Base-by-base conservation (phyloP, 306 rosid genomes). In the Castanea crenata region DNA sequence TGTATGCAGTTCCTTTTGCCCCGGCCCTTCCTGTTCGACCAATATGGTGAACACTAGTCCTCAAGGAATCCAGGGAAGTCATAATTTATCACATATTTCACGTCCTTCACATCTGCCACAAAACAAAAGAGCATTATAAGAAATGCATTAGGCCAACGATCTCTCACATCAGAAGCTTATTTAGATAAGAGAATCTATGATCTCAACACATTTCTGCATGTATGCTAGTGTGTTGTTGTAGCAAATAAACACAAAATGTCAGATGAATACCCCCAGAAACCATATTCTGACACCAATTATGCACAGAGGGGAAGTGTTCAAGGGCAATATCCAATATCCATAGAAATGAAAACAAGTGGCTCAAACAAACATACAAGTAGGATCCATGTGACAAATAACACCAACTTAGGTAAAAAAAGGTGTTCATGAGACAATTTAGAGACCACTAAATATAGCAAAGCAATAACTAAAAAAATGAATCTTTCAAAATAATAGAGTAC, bases 21-120 rank as follows among this genome's bases (percentile, higher is more conserved):
- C 99, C 98, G 51, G 99, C 99, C 86, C 98, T 90, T 69, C 99
- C 98, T 31, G 98, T 95, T 81, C 99, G 83, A n/a, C 99, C 99
- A 83, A 95, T 95, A 55, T 97, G 96, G 59, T 93, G 97, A 75
- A 95, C 99, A 80, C 21, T 93, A 95, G 75, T 95, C 99, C 88
- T 95, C 99, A 1, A 95, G 98, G 78, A 98, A 95, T 84, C 98
- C 97, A 11, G 98, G 99, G 83, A 95, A 93, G 84, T 95, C 99
- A 51, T 95, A 92, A 79, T 95, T 95, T 78, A 95, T 88, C 46
- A 95, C 99, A 76, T 85, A 95, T 85, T 89, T 95, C 75, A 93
- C 97, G 75, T 93, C 99, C 89, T 95, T 95, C 87, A 93, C 98
- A 73, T 95, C 99, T 95, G 91, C 80, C 74, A 52, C 69, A 51